Evolutionary conservation across 1,284 basidiomycete genomes (phyloP), one percentile per base, ranked within the genome.

Genomic region (Moesziomyces sp.): DNA sequence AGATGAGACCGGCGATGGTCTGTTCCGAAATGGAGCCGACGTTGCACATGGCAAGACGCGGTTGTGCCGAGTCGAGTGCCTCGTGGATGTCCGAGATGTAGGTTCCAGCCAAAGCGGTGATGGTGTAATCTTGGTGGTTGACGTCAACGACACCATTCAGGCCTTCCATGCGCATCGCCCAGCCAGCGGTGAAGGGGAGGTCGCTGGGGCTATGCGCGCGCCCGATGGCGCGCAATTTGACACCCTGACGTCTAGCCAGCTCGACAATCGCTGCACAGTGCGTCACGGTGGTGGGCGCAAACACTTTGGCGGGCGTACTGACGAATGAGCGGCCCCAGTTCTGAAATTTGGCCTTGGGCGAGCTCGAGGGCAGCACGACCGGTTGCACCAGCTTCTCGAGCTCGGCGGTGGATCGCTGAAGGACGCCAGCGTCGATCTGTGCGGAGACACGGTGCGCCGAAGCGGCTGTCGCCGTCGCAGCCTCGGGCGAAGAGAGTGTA

Each of bases 21-120:
- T 98, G 96, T 85, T 97, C 94, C 43, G 93, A 96, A 83, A 99
- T 98, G 44, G 94, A 96, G 44, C 97, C 97, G 68, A 98, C 88
- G 84, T 94, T 97, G 81, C 89, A 90, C 88, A 99, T 91, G 46
- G 94, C 94, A 23, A 97, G 88, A 18, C 77, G 72, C 23, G 75
- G 70, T 30, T 88, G 87, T 76, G 91, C 86, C n/a, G 86, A 84
- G 40, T 88, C 89, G 54, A 98, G 90, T 4, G 69, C 64, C 21
- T 71, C 71, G 52, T 77, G 75, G 19, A 85, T 70, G 51, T 84
- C 81, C 44, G 82, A 81, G 23, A 86, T 69, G 64, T 80, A 80
- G 13, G 84, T 84, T n/a, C 84, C 83, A 3, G 69, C 80, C 11
- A 83, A 73, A 1, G 77, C 74, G 1, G 78, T 76, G 30, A 79